These are phyloP conservation scores for Claviceps humidiphila DNA, from an alignment of 2,329 filamentous ascomycete species.

Conservation along the genomic window DNA sequence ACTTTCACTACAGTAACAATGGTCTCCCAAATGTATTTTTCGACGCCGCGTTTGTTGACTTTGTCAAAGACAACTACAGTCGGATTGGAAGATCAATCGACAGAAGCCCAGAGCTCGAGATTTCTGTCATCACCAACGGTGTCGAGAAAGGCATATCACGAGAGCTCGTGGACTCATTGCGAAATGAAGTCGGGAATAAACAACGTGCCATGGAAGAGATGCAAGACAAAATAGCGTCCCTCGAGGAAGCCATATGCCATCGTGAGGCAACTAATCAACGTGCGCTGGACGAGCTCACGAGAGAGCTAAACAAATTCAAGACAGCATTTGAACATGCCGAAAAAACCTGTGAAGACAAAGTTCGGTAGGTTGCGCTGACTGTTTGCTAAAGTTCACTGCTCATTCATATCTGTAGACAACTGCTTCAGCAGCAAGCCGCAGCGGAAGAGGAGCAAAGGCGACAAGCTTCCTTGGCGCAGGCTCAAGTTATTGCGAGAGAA, in stretches of 20 bases:
- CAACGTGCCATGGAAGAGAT: conserved; percentile 37
- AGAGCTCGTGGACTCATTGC: conserved; percentile 77
- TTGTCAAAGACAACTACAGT: conserved; percentile 92
- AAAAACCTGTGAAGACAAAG: conserved; percentile 28
- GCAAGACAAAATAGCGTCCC: conserved; percentile 30
- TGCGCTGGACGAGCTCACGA: conserved; percentile 41
- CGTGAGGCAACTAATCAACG: conserved; percentile 61
- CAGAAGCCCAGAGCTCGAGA: conserved; percentile 76
- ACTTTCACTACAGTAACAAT: conserved; percentile 32
- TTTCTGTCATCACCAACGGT: conserved; percentile 66
- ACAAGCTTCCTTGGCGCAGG: conserved; percentile 8
- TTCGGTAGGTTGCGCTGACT: conserved; percentile 29
- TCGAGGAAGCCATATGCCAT: conserved; percentile 49
- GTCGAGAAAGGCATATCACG: conserved; percentile 85
- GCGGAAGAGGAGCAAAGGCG: conserved; percentile 13
- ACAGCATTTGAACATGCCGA: conserved; percentile 14
- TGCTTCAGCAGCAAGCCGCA: conserved; percentile 14
- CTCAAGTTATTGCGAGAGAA: conserved; percentile 11
- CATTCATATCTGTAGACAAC: not conserved
- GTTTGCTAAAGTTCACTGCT: not conserved
- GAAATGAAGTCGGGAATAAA: conserved; percentile 63
- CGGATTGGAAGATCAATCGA: conserved; percentile 75
- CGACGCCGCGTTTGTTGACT: conserved; percentile 76
- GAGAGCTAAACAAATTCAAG: conserved; percentile 16
- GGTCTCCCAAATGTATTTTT: conserved; percentile 71